Base-by-base conservation (phyloP, 2,329 filamentous ascomycete species). In the Exophiala viscosa region DNA sequence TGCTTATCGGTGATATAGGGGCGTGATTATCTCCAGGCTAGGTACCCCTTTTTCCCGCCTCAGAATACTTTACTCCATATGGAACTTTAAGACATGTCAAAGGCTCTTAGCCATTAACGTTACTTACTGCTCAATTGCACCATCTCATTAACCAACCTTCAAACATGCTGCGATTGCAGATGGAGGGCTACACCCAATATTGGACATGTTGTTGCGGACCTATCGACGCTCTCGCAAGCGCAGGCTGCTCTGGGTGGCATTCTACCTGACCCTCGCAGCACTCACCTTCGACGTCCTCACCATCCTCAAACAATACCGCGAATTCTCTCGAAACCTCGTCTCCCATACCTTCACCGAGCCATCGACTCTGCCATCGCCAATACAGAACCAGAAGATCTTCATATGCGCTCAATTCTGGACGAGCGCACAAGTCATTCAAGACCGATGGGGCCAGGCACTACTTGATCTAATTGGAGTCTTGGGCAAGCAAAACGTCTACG, bases 391-490 rank as follows among this genome's bases (percentile, higher is more conserved):
- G 46, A 63, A 62, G 45, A 77, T 89, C 56, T 89, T 82, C 69
- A 86, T 90, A 55, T 81, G 84, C 3, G 81, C 80, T 55, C 81
- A 85, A 64, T 84, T 87, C 63, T 87, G 84, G 76, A 88, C 86
- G 62, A 81, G 81, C 57, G 85, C 79, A 54, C 65, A 66, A 1
- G 71, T 87, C 18, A 73, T 89, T 2, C 75, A 79, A 6, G 71
- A 72, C 4, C 77, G 84, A 60, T 89, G 86, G 85, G 83, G 77
- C 57, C 68, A 75, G 5, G 82, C 82, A 0, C 71, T 89, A 2
- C 53, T 85, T 5, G 71, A 77, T 2, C 70, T 89, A 15, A 75
- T 79, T 4, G 70, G 76, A 41, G 70, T 73, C 5, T 69, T 88
- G 3, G 85, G 85, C 0, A 69, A 77, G 0, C 73, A 81, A 2